Percentiles rank a stretch among this genome's conserved stretches.
phyloP scores from a whole-genome alignment of 129 eudicot genomes.

The Lactuca sativa region DNA sequence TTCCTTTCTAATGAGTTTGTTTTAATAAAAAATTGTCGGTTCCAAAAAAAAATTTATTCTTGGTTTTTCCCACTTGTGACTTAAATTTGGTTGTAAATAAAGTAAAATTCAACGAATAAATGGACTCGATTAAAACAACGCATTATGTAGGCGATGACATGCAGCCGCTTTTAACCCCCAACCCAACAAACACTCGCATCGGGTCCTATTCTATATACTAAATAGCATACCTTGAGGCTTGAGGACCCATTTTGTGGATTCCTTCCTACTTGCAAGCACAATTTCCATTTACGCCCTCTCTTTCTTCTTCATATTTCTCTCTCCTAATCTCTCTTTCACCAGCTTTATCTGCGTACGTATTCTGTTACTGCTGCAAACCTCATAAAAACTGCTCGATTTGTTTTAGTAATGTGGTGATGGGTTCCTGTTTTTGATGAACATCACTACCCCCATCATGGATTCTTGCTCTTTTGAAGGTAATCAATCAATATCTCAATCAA shows the following conservation, averaged over 20 bases:
- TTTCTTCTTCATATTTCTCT: conserved; percentile 16
- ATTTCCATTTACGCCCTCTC: conserved; percentile 17
- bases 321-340: conserved; percentile 19
- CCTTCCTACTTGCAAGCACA: conserved; percentile 36
- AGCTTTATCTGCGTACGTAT: conserved; percentile 2
- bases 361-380: conserved; percentile 10
- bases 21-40: no score
- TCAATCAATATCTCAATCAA: conserved; percentile 14
- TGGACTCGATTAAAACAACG: conserved; percentile 11
- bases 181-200: conserved; percentile 22
- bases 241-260: conserved; percentile 33
- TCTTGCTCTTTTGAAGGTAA: conserved; percentile 41
- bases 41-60: no score
- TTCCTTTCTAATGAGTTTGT: no score
- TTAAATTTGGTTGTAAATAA: neutral
- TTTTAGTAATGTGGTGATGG: conserved; percentile 29
- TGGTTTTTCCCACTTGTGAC: no score
- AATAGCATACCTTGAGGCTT: conserved; percentile 7
- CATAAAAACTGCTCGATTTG: neutral
- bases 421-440: conserved; percentile 27
- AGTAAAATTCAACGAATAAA: conserved; percentile 5
- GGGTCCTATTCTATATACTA: conserved; percentile 18
- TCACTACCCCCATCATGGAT: conserved; percentile 34
- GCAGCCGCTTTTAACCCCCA: conserved; percentile 31
- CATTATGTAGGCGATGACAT: conserved; percentile 24